Base-by-base conservation (phyloP, 2,329 filamentous ascomycete genomes). In the Cryphonectria naterciae region DNA sequence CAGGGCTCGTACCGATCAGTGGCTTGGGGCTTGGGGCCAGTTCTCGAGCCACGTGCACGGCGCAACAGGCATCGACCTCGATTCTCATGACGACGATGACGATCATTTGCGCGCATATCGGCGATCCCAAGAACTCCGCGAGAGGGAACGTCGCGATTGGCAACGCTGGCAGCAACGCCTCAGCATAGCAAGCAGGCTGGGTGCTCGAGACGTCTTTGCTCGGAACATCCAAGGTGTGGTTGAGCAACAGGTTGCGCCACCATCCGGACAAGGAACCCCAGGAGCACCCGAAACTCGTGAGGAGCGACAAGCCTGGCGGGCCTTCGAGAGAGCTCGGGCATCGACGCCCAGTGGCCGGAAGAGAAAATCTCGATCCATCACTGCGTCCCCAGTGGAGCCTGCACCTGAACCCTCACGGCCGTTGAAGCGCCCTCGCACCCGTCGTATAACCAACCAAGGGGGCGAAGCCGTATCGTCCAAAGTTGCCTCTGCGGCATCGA, bases 81-180 rank as follows among this genome's bases (percentile, higher is more conserved):
- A 96, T 78, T 93, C 95, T 78, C 93, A 95, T 49, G 95, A 95
- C 77, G 93, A 95, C 72, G 92, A 96, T 68, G 92, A 93, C 72
- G 84, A 87, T 76, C 79, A 80, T 22, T 81, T 89, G 63, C 85
- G 85, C 74, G 83, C 85, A 70, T 88, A 85, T 67, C 85, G 87
- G 52, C 82, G 84, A 52, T 85, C 87, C 49, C 86, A 88, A 75
- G 81, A 82, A 68, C 81, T 84, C 72, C 82, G 85, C 8, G 85
- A 88, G 82, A 86, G 84, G 75, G 84, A 81, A 79, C 82, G 74
- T 78, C 87, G 79, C 82, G 92, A 85, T 80, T 88, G 84, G 78
- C 89, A 89, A 74, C 89, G 91, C 76, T 98, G 94, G 94, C 91
- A 96, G 79, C 89, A 93, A 78, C 91, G 95, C 65, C 88, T 97